These are phyloP conservation scores for Globisporangium nunn DNA, from an alignment of 352 stramenopile genomes.

Conservation along the genomic window DNA sequence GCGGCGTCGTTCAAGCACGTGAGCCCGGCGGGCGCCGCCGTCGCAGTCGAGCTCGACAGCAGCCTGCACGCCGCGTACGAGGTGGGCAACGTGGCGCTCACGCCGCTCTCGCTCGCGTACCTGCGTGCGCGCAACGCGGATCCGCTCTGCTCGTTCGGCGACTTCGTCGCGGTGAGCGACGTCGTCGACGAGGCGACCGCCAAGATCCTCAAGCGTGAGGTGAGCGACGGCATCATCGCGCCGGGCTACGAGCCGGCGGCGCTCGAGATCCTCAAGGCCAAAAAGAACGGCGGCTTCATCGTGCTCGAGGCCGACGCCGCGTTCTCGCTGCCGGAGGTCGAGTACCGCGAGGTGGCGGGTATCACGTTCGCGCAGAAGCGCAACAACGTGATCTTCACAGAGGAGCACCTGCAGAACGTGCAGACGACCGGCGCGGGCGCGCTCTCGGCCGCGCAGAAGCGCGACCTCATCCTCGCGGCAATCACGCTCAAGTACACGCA, in stretches of 20 bases:
- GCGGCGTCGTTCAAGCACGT: slow-evolving; percentile 99
- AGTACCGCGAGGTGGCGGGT: slow-evolving; percentile 98
- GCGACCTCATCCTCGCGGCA: slow-evolving; percentile 97
- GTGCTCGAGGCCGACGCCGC: slow-evolving; percentile 92
- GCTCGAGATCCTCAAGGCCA: slow-evolving; percentile 96
- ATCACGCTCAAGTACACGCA: slow-evolving; percentile 99
- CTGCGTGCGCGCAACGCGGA: slow-evolving; percentile 97
- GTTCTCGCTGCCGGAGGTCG: slow-evolving; percentile 90
- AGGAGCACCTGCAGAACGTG: slow-evolving; percentile 90
- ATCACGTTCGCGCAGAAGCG: slow-evolving; percentile 98
- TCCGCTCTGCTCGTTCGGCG: slow-evolving; percentile 98
- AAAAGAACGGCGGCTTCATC: slow-evolving; percentile 99
- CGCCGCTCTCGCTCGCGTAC: slow-evolving; percentile 95
- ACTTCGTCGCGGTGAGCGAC: slow-evolving; percentile 98
- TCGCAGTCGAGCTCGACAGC: slow-evolving; percentile 94
- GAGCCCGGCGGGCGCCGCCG: slow-evolving; percentile 93
- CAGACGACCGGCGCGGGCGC: slow-evolving; percentile 85
- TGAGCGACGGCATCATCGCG: slow-evolving; percentile 99
- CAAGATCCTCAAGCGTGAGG: slow-evolving; percentile 98
- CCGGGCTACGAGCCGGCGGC: slow-evolving; percentile 97
- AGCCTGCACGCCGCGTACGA: slow-evolving; percentile 94
- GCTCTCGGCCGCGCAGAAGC: slow-evolving; percentile 89
- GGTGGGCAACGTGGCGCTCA: slow-evolving; percentile 88
- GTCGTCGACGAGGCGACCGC: slow-evolving; percentile 97
- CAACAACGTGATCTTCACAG: slow-evolving; percentile 95